A percentile compares a stretch with the other conserved stretches of the same genome.
Evolutionary conservation across 2,329 filamentous ascomycete species (phyloP).

Genomic region (Paecilomyces variotii): DNA sequence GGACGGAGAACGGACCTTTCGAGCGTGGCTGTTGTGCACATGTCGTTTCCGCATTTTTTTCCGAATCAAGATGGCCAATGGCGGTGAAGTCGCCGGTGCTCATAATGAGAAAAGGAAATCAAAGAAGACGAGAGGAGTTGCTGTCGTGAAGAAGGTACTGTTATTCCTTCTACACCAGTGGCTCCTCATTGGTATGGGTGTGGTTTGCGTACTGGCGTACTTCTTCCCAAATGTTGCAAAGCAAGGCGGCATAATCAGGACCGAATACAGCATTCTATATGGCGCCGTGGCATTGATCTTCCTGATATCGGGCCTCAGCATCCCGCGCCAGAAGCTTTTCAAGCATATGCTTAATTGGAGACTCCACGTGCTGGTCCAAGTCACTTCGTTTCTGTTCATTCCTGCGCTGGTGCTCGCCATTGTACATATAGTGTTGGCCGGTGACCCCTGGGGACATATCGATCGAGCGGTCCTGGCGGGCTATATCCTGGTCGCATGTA

Average conservation of each 20-base stretch:
- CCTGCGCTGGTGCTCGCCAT: slow-evolving; percentile 54
- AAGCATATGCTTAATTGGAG: slow-evolving; percentile 59
- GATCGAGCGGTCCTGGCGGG: slow-evolving; percentile 59
- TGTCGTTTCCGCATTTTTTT: background rate
- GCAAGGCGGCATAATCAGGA: slow-evolving; percentile 33
- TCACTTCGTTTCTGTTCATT: slow-evolving; percentile 58
- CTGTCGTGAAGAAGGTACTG: slow-evolving; percentile 11
- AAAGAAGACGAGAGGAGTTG: background rate
- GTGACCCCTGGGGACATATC: slow-evolving; percentile 40
- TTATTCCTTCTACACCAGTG: slow-evolving; percentile 48
- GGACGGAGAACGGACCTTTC: background rate
- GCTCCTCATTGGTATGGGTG: slow-evolving; percentile 55
- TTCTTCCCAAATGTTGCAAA: slow-evolving; percentile 46
- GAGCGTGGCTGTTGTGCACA: background rate
- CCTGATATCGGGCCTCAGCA: slow-evolving; percentile 61
- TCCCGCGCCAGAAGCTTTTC: slow-evolving; percentile 54
- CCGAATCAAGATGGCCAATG: background rate
- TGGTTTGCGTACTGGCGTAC: slow-evolving; percentile 46
- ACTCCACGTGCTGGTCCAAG: slow-evolving; percentile 59
- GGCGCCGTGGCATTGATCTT: slow-evolving; percentile 63
- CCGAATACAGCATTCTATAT: slow-evolving; percentile 50
- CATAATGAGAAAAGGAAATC: background rate
- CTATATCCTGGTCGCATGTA: slow-evolving; percentile 58
- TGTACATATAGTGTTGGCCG: slow-evolving; percentile 44
- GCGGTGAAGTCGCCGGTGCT: background rate